Conservation (phyloP, 371 early-diverging fungal genomes). For the Saksenaea oblongispora region DNA sequence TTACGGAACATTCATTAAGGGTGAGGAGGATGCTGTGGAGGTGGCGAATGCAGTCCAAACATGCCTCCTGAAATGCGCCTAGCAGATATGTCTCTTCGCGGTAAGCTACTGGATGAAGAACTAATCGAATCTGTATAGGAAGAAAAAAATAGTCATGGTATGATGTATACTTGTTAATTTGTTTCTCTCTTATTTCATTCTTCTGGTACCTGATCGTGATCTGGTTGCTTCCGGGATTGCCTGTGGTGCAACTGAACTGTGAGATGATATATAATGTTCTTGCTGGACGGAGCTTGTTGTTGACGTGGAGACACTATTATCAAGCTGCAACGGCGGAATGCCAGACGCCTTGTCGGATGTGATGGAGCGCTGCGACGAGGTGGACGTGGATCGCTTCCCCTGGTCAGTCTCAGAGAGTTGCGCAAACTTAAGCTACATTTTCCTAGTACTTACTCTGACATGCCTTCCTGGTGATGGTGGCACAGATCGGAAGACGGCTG, state of each 20-base stretch:
- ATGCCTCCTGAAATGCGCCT: conserved; percentile 44
- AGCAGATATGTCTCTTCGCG: conserved; percentile 28
- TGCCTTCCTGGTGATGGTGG: conserved; percentile 50
- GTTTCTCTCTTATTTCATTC: neutral
- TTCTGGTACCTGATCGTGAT: conserved; percentile 22
- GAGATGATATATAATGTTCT: conserved; percentile 9
- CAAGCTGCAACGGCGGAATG: conserved; percentile 49
- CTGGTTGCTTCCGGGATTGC: conserved; percentile 19
- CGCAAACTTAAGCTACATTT: neutral
- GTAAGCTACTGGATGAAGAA: conserved; percentile 26
- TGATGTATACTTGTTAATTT: no score
- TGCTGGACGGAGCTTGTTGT: conserved; percentile 8
- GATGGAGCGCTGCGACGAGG: conserved; percentile 48
- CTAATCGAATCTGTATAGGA: conserved; percentile 35
- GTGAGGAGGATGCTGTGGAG: conserved; percentile 37
- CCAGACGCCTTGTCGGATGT: conserved; percentile 41
- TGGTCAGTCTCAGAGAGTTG: conserved; percentile 2
- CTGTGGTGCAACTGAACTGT: conserved; percentile 22
- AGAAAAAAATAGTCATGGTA: neutral
- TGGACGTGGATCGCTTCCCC: conserved; percentile 48
- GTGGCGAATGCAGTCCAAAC: conserved; percentile 41
- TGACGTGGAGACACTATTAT: conserved; percentile 23
- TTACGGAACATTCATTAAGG: conserved; percentile 18
- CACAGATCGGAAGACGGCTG: conserved; percentile 46
- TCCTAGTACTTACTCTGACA: conserved; percentile 30